A percentile compares a stretch with the other conserved stretches of the same genome.
Evolutionary conservation across 2,329 filamentous ascomycete species (phyloP).

Genomic region (Dactylellina drechsleri): DNA sequence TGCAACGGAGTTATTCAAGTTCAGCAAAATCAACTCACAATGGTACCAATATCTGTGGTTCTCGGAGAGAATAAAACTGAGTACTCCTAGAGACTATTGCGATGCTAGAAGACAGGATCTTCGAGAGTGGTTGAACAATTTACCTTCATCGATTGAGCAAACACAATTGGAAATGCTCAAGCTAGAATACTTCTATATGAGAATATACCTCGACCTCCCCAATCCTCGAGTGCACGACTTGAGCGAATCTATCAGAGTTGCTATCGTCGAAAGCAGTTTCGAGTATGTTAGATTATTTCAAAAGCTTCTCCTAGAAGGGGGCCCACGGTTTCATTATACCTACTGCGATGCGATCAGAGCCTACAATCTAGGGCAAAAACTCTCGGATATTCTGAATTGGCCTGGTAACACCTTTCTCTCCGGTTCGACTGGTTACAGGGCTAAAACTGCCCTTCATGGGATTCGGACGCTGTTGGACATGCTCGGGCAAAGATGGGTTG

Average conservation of each 20-base stretch:
- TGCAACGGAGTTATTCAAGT: constrained; percentile 80
- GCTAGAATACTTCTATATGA: constrained; percentile 88
- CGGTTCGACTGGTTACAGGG: constrained; percentile 34
- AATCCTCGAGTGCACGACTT: constrained; percentile 51
- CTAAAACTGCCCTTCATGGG: constrained; percentile 37
- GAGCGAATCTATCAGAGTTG: constrained; percentile 33
- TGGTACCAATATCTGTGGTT: constrained; percentile 93
- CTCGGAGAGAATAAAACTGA: constrained; percentile 74
- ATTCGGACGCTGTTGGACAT: constrained; percentile 46
- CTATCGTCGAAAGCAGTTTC: constrained; percentile 51
- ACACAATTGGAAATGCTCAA: constrained; percentile 81
- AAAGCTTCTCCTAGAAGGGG: constrained; percentile 45
- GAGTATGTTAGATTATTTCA: constrained; percentile 52
- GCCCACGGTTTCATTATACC: constrained; percentile 48
- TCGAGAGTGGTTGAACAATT: constrained; percentile 81
- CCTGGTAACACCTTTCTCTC: constrained; percentile 43
- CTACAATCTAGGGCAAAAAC: constrained; percentile 49
- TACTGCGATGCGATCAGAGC: constrained; percentile 54
- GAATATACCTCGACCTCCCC: constrained; percentile 70
- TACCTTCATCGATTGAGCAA: constrained; percentile 73
- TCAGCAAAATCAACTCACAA: constrained; percentile 84
- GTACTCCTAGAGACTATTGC: constrained; percentile 75
- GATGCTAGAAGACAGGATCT: constrained; percentile 81
- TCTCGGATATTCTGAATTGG: constrained; percentile 50
- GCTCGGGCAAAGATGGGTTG: constrained; percentile 43